Base-by-base conservation (phyloP, 352 stramenopile species). In the Phytopythium ostracodes region DNA sequence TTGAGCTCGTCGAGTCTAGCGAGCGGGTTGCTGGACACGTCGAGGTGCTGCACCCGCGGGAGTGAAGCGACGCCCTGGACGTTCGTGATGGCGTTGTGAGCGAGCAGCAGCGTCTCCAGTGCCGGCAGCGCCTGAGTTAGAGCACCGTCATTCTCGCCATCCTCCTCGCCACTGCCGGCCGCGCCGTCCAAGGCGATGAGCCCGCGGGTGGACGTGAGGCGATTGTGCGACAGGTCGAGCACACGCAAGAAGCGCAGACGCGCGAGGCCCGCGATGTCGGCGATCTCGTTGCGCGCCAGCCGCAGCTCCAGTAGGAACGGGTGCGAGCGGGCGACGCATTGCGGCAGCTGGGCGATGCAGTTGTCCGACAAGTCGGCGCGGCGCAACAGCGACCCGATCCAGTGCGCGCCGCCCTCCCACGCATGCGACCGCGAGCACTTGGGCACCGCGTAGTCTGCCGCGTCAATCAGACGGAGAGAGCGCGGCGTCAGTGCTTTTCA, bases 201-300 rank as follows among this genome's bases (percentile, higher is more conserved):
- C 5, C 75, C 76, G 20, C 52, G 38, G 17, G 77, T 84, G 4
- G 70, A 77, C 14, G 63, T 70, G 33, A 93, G 68, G 8, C 59
- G 62, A 47, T 93, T 93, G 69, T 89, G 67, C 18, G 84, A 91
- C 3, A 92, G 68, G 55, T 91, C 80, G 7, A 93, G 55, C 17
- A 89, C 62, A 22, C 83, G 78, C 27, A 93, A 66, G 59, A 88
- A 91, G 9, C 76, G 76, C 25, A 93, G 66, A 8, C 70, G 53
- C 18, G 71, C 61, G 42, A 93, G 59, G 11, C 84, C 78, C 7
- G 76, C 67, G 18, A 91, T 78, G 11, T 74, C 70, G 9, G 62
- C 62, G 46, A 91, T 85, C 6, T 64, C 52, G 50, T 93, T 91
- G 50, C 88, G 70, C 10, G 77, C 70, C 20, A 93, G 63, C 17